Conservation (phyloP, 371 early-diverging fungal genomes). For the Mortierella sp. region DNA sequence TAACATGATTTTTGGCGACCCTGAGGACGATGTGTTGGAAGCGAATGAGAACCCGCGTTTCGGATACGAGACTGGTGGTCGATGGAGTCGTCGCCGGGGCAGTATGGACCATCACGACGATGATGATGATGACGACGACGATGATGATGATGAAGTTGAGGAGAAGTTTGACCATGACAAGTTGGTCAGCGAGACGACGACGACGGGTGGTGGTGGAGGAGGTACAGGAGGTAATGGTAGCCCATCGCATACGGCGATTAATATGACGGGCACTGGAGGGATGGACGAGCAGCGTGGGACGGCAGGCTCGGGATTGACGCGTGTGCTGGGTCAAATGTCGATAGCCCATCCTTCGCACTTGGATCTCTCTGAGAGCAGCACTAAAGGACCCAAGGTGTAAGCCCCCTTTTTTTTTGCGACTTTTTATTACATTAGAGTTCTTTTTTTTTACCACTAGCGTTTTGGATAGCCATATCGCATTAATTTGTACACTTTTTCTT, state of each 20-base stretch:
- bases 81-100: slow-evolving; percentile 42
- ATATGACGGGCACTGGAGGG: slow-evolving; percentile 18
- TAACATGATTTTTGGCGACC: slow-evolving; percentile 54
- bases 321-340: slow-evolving; percentile 24
- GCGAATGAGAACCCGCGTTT: slow-evolving; percentile 32
- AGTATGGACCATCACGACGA: slow-evolving; percentile 43
- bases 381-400: neutral
- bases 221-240: neutral
- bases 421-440: neutral
- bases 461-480: neutral
- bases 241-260: slow-evolving; percentile 1
- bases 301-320: neutral
- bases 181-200: neutral
- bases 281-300: slow-evolving; percentile 7
- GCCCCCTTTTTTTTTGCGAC: neutral
- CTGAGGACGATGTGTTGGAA: slow-evolving; percentile 33
- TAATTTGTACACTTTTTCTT: neutral
- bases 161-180: neutral
- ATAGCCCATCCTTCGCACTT: slow-evolving; percentile 40
- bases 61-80: slow-evolving; percentile 50
- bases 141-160: slow-evolving; percentile 24
- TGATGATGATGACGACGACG: slow-evolving; percentile 54
- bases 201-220: neutral
- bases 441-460: neutral
- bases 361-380: slow-evolving; percentile 24